Base-by-base conservation (phyloP, 352 stramenopile species). In the Globisporangium nunn region DNA sequence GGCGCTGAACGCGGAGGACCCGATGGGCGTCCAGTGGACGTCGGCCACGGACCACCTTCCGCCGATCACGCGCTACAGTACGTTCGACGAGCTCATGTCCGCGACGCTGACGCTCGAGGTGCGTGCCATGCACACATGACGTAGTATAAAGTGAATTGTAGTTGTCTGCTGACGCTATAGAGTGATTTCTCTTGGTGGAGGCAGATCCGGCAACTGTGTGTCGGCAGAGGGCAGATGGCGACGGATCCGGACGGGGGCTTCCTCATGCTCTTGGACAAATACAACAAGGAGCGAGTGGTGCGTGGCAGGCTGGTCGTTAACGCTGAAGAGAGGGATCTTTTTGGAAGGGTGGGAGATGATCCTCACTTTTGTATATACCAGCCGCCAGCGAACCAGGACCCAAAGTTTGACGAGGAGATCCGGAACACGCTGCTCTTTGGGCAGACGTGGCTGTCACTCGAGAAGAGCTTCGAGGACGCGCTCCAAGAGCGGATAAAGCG, bases 21-120 rank as follows among this genome's bases (percentile, higher is more conserved):
- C 85, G 0, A 75, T 95, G 12, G 71, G 63, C 14, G 83, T 95
- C 15, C 53, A 68, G 31, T 95, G 85, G 85, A 71, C 83, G 1
- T 81, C 78, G 0, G 74, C 75, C 0, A 75, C 67, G 0, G 85
- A 95, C 55, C 74, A 87, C 33, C 48, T 95, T 6, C 85, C 85
- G 4, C 67, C 82, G 8, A 95, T 95, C 59, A 94, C 82, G 23
- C 80, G 85, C 0, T 93, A 94, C 67, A 92, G 82, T 58, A 95
- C 85, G 33, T 95, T 95, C 43, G 85, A 95, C 71, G 85, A 95
- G 67, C 72, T 93, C 52, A 95, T 95, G 82, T 94, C 84, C 11
- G 85, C 85, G 12, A 95, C 85, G 14, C 56, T 95, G 45, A 95
- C 85, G 15, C 67, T 95, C 8, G 85, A 95, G 71, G 80, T 87